phyloP scores from a whole-genome alignment of 768 basidiomycete genomes.

The Mycena crocata region DNA sequence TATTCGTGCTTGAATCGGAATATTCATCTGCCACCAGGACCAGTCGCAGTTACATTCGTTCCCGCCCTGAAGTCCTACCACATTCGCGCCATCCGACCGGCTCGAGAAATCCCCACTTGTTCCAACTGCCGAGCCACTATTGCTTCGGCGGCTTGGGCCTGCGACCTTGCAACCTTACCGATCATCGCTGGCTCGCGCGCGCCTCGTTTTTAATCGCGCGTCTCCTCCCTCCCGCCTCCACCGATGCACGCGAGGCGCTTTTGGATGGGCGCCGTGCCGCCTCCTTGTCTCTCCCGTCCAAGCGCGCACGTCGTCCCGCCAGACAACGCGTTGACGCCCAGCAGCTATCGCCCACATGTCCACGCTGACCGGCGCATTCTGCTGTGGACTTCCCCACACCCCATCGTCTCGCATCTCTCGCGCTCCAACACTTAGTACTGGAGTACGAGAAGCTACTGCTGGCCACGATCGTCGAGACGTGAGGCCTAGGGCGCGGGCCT shows the following conservation, averaged over 20 bases:
- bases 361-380: neutral
- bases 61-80: no score
- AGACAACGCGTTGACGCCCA: neutral
- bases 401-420: neutral
- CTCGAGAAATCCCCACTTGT: no score
- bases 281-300: neutral
- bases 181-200: no score
- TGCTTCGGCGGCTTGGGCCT: no score
- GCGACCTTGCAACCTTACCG: no score
- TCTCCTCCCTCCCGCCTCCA: no score
- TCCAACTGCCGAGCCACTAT: no score
- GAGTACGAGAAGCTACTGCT: neutral
- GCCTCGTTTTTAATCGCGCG: no score
- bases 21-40: no score
- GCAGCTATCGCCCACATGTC: neutral
- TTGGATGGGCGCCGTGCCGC: neutral
- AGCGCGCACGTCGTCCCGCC: neutral
- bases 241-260: neutral
- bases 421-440: neutral
- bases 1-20: no score
- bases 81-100: no score
- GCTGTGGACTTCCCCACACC: neutral
- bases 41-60: no score
- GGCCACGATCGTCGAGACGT: slow-evolving; percentile 20
- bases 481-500: slow-evolving; percentile 41